Conservation (phyloP, 768 basidiomycete genomes). For the Tylopilus vinaceipallidus region DNA sequence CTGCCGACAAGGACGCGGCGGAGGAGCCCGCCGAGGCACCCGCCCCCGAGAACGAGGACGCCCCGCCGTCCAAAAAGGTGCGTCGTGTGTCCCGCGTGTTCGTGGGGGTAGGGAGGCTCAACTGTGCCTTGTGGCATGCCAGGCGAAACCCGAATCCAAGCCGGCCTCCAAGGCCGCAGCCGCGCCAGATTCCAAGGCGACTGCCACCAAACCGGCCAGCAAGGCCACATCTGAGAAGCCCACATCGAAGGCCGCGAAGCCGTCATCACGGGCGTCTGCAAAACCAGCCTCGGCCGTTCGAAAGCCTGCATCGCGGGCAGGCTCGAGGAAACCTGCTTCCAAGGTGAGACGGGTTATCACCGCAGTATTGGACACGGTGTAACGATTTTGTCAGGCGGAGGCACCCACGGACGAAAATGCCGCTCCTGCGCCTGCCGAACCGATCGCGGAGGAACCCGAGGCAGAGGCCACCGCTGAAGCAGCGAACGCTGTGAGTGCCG, state of each 20-base stretch:
- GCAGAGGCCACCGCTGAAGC: constrained; percentile 41
- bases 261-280: constrained; percentile 37
- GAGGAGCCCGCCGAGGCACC: constrained; percentile 39
- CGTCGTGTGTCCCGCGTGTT: constrained; percentile 9
- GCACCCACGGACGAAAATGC: constrained; percentile 38
- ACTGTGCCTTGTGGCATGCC: constrained; percentile 1
- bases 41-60: constrained; percentile 39
- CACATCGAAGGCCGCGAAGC: constrained; percentile 39
- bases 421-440: constrained; percentile 38
- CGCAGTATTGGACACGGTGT: background rate
- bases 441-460: constrained; percentile 58
- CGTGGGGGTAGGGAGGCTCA: background rate
- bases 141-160: constrained; percentile 46
- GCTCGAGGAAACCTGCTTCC: constrained; percentile 63
- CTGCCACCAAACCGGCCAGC: constrained; percentile 30
- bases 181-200: constrained; percentile 36
- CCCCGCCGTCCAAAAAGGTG: constrained; percentile 68
- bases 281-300: constrained; percentile 46
- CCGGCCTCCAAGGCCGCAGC: constrained; percentile 23
- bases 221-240: constrained; percentile 40
- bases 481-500: constrained; percentile 28
- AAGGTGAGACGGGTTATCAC: constrained; percentile 40
- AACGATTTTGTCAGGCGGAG: constrained; percentile 26
- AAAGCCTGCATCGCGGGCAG: constrained; percentile 58
- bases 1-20: constrained; percentile 39